Evolutionary conservation across 768 basidiomycete genomes (phyloP).

Genomic region (Calocera cornea): DNA sequence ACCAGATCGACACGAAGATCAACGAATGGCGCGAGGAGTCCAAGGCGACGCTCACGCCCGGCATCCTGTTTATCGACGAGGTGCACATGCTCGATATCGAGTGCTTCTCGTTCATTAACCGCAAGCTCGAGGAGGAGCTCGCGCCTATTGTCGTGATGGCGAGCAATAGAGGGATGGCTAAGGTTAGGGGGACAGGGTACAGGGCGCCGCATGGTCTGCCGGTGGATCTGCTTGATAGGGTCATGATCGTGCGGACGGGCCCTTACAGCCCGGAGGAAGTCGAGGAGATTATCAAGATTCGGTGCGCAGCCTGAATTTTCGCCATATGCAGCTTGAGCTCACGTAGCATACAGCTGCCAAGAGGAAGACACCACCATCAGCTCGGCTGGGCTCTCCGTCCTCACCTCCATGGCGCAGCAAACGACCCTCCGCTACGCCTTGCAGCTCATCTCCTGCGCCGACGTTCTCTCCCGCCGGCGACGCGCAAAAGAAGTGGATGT

Average conservation of each 20-base stretch:
- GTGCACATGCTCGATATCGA: constrained; percentile 99
- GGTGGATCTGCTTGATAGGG: constrained; percentile 84
- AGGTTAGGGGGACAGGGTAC: constrained; percentile 91
- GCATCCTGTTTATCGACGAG: constrained; percentile 97
- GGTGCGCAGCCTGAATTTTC: constrained; percentile 34
- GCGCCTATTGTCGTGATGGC: constrained; percentile 98
- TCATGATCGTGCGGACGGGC: constrained; percentile 88
- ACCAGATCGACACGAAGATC: constrained; percentile 94
- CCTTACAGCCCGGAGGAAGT: constrained; percentile 75
- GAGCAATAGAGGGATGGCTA: constrained; percentile 86
- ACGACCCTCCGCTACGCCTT: constrained; percentile 90
- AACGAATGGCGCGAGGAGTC: constrained; percentile 98
- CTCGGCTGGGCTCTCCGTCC: constrained; percentile 54
- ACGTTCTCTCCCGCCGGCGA: constrained; percentile 71
- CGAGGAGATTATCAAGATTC: constrained; percentile 80
- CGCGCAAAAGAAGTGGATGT: constrained; percentile 71
- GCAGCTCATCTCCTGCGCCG: constrained; percentile 86
- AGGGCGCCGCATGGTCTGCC: constrained; percentile 91
- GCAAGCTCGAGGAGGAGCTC: constrained; percentile 85
- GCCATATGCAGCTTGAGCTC: not conserved
- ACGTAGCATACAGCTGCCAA: constrained; percentile 45
- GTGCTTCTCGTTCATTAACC: constrained; percentile 96
- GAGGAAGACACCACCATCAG: constrained; percentile 89
- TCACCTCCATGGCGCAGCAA: constrained; percentile 76
- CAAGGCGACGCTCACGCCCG: constrained; percentile 94